A percentile compares a stretch with the other conserved stretches of the same genome.
Conservation (phyloP, 2,329 filamentous ascomycete species). For the Ascochyta fabae region DNA sequence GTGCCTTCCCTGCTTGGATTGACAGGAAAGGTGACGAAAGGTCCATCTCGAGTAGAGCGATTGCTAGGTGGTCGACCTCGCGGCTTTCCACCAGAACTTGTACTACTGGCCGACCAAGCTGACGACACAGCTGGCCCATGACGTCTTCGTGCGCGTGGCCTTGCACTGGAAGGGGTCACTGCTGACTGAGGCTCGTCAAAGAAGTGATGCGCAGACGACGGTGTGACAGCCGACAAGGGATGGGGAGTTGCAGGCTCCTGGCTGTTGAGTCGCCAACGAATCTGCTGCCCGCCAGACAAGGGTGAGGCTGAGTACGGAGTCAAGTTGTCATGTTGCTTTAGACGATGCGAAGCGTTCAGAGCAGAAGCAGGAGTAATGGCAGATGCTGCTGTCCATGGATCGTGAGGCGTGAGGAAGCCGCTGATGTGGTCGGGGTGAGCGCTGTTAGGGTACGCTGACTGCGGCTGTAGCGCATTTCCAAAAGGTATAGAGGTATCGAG, state of each 20-base stretch:
- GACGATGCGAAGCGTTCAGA: conserved; percentile 44
- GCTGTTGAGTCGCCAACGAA: conserved; percentile 60
- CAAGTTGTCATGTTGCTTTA: conserved; percentile 41
- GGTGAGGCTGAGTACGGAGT: conserved; percentile 54
- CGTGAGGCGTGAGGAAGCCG: conserved; percentile 46
- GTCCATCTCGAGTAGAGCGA: conserved; percentile 68
- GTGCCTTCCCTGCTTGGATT: conserved; percentile 60
- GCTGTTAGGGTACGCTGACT: conserved; percentile 60
- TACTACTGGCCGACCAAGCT: conserved; percentile 77
- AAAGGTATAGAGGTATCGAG: conserved; percentile 60
- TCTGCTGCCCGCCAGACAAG: conserved; percentile 49
- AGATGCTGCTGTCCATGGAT: conserved; percentile 55
- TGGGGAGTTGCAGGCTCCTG: conserved; percentile 70
- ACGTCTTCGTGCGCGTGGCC: conserved; percentile 63
- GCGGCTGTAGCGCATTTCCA: conserved; percentile 47
- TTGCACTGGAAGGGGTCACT: conserved; percentile 65
- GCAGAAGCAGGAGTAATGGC: conserved; percentile 48
- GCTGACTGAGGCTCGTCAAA: conserved; percentile 74
- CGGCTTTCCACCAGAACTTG: conserved; percentile 70
- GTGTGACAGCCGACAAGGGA: conserved; percentile 79
- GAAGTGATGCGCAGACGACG: conserved; percentile 59
- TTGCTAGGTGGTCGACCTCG: conserved; percentile 81
- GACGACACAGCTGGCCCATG: conserved; percentile 90
- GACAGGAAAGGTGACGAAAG: conserved; percentile 73
- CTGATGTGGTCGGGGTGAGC: conserved; percentile 64